Evolutionary conservation across 2,329 filamentous ascomycete species (phyloP), one percentile per base, ranked within the genome.

Genomic region (Leptographium radiaticola): DNA sequence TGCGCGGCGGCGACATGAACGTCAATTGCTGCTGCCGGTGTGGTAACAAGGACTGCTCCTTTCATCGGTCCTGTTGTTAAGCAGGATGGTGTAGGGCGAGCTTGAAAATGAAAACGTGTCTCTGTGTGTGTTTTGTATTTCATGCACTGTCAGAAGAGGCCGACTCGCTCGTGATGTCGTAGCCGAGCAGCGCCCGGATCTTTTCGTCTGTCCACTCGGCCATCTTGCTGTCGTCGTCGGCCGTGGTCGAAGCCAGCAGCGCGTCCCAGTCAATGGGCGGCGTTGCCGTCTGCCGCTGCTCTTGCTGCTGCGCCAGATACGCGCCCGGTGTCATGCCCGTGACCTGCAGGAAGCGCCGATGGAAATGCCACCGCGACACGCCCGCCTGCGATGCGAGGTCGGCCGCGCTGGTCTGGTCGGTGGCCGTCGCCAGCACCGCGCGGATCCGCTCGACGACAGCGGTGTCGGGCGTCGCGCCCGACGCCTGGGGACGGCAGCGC

Each of bases 351-450:
- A 82, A 82, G 6, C 77, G 70, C 30, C 77, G 72, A 59, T 80
- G 76, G 51, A 82, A 77, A 61, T 82, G 77, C 64, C 77, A 74
- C 52, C 76, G 75, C 11, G 76, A 79, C 40, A 81, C 63, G 0
- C 74, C 74, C 6, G 74, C 74, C 60, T 70, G 68, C 45, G 63
- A 67, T 9, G 78, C 78, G 62, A 82, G 66, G 25, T 30, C n/a
- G 11, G 50, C 16, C 7, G 42, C 38, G 11, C 18, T 50, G 31
- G 30, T 15, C 25, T 6, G 13, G n/a, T 16, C 36, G 38, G 55
- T 56, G 6, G 52, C 61, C 57, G 48, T 66, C 13, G 39, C 65
- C 66, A 58, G 34, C 61, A 59, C 38, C 13, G 25, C n/a, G 25
- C 66, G 62, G 36, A 71, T 68, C 60, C 67, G 73, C 52, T 64